Conservation (phyloP, 2,329 filamentous ascomycete species). For the Aspergillus sp. region DNA sequence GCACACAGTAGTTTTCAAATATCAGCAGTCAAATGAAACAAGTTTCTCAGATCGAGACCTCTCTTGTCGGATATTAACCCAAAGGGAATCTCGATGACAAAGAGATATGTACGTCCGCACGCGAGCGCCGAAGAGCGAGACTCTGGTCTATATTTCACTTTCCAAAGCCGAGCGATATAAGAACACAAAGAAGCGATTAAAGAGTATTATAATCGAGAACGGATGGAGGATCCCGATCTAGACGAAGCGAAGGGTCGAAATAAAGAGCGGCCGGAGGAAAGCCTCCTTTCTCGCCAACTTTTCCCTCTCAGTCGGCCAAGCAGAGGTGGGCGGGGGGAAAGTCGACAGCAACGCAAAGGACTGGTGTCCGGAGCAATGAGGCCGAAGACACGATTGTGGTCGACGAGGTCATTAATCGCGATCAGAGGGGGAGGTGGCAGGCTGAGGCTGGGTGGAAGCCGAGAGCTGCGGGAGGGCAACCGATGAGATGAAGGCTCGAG, state of each 20-base stretch:
- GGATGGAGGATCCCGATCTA: constrained; percentile 6
- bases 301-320: constrained; percentile 34
- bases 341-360: constrained; percentile 28
- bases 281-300: constrained; percentile 43
- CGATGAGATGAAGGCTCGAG: constrained; percentile 25
- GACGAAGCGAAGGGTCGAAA: constrained; percentile 18
- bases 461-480: constrained; percentile 22
- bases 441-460: constrained; percentile 18
- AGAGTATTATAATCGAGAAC: constrained; percentile 21
- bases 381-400: constrained; percentile 23
- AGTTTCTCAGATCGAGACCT: constrained; percentile 1
- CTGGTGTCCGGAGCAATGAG: constrained; percentile 28
- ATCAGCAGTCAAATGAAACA: background rate
- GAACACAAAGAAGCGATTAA: constrained; percentile 7
- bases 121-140: constrained; percentile 15
- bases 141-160: constrained; percentile 4
- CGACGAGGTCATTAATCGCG: constrained; percentile 34
- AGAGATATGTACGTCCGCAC: constrained; percentile 16
- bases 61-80: background rate
- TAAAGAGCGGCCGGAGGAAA: constrained; percentile 47
- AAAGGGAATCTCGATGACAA: background rate
- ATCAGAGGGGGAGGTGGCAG: constrained; percentile 16
- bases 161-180: constrained; percentile 1
- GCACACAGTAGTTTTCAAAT: constrained; percentile 12
- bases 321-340: constrained; percentile 33